A percentile compares a stretch with the other conserved stretches of the same genome.
These are phyloP conservation scores for Microsporum ferrugineum DNA, from an alignment of 2,329 filamentous ascomycete genomes.

Conservation along the genomic window DNA sequence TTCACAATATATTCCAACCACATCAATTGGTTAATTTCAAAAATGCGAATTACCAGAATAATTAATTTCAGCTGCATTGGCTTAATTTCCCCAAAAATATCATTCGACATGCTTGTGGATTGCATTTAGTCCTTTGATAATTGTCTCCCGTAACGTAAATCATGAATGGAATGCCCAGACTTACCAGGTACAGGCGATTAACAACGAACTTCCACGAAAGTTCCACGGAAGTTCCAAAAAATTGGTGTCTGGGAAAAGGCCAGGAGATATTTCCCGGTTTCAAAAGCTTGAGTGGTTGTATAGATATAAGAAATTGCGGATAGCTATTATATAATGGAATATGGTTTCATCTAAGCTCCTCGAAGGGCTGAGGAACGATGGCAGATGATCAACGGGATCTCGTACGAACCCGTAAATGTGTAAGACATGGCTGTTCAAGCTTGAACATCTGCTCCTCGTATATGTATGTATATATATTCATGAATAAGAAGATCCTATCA, in stretches of 20 bases:
- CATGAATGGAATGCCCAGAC: neutral
- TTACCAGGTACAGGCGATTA: neutral
- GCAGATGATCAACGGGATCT: neutral
- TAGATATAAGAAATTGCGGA: neutral
- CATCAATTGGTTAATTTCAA: neutral
- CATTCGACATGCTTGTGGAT: neutral
- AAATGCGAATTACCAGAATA: neutral
- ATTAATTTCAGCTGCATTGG: conserved; percentile 2
- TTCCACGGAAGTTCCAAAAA: neutral
- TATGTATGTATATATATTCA: neutral
- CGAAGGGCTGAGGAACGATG: neutral
- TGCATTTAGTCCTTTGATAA: neutral
- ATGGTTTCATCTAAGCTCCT: neutral
- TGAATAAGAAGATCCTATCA: neutral
- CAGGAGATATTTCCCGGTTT: neutral
- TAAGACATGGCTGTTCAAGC: neutral
- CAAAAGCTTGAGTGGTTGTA: neutral
- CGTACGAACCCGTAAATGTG: neutral
- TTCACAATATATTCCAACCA: neutral
- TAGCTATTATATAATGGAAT: neutral
- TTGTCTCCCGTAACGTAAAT: neutral
- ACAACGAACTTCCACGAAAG: neutral
- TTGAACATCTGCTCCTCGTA: neutral
- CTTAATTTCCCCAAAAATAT: neutral
- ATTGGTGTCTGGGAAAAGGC: neutral